Base-by-base conservation (phyloP, 306 rosid genomes). In the Lathyrus oleraceus region DNA sequence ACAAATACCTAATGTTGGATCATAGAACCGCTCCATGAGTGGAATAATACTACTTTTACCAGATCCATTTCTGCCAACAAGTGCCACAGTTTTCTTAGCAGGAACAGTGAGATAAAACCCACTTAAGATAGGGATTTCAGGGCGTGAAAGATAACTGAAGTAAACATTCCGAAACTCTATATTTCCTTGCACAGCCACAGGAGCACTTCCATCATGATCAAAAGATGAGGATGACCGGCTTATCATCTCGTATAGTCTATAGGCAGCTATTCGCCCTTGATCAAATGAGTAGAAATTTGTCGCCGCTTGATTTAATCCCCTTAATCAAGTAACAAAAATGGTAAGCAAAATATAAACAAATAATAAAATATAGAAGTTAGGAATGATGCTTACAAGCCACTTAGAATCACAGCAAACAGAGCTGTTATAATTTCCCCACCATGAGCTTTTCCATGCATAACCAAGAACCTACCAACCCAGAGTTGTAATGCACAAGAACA, bases 21-120 rank as follows among this genome's bases (percentile, higher is more conserved):
- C 97, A 77, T 95, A 95, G 81, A 95, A 95, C 76, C 97, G 87
- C 86, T 95, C 99, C 99, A 95, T 95, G 47, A 95, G 97, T 67
- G 99, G 99, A 79, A 95, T 91, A 75, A 95, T 95, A 79, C 99
- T 95, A 76, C 99, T 95, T 77, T 95, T 95, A 65, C 99, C 99
- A 68, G 99, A 95, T 63, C 99, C 99, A 85, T 91, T 95, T 81
- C 96, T 87, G 74, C 99, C 99, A 42, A 95, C 99, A 65, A 95
- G 99, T 66, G 99, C 99, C 80, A 95, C 99, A 10, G 99, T 86
- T 82, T 95, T 95, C 88, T 91, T 95, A 64, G 99, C 96, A 80
- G 99, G 99, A 67, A 95, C 99, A 14, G 96, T 82, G 78, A 95
- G 96, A 86, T 87, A 95, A 84, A 95, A 95, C 36, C 96, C 97